Percentiles rank a stretch among this genome's conserved stretches.
Evolutionary conservation across 73 alveolate genomes (phyloP).

Genomic region (Tetrahymena thermophila): DNA sequence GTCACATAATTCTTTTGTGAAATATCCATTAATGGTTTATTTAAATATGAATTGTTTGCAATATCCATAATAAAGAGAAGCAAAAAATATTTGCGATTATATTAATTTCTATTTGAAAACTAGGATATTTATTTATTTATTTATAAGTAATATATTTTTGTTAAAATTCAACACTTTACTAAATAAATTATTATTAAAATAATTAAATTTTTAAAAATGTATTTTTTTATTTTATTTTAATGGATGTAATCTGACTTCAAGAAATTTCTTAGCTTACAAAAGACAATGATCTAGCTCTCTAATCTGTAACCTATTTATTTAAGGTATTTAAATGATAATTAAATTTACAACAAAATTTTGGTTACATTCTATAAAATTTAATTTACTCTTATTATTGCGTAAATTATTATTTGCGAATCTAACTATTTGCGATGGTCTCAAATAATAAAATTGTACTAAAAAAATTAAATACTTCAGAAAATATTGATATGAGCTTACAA

Average conservation of each 20-base stretch:
- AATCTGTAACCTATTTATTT: not conserved
- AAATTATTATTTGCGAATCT: not conserved
- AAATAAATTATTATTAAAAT: no score
- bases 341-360: no score
- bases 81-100: not conserved
- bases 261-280: not conserved
- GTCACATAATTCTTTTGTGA: not conserved
- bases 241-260: not conserved
- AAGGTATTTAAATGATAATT: not conserved
- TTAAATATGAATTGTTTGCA: not conserved
- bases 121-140: not conserved
- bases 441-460: not conserved
- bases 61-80: not conserved
- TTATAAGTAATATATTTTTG: no score
- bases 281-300: not conserved
- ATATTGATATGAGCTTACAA: no score
- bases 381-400: not conserved
- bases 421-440: not conserved
- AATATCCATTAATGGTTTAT: not conserved
- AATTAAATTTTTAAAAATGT: not conserved
- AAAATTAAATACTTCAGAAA: no score
- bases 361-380: not conserved
- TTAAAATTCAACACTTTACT: not conserved
- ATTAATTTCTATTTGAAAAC: not conserved
- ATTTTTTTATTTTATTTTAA: not conserved